Evolutionary conservation across 2,329 filamentous ascomycete genomes (phyloP).

Genomic region (Phoma sp.): DNA sequence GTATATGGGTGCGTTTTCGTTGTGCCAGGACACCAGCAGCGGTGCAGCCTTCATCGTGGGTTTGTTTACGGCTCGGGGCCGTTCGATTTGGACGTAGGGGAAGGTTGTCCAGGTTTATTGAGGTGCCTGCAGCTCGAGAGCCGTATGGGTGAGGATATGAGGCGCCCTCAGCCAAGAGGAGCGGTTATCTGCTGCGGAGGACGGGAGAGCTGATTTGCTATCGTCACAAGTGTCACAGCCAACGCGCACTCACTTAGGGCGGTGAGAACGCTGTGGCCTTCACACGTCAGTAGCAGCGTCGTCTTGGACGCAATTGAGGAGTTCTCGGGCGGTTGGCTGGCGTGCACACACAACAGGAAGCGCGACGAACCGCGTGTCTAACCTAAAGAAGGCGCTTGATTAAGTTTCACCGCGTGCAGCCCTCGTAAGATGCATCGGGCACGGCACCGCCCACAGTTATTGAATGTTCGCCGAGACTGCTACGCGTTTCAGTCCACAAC

Average conservation of each 20-base stretch:
- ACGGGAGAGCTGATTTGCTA: slow-evolving; percentile 19
- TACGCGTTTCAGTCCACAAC: slow-evolving; percentile 18
- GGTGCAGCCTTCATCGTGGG: slow-evolving; percentile 88
- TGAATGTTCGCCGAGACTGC: slow-evolving; percentile 14
- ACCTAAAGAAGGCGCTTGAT: slow-evolving; percentile 20
- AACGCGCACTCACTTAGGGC: not conserved
- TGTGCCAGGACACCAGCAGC: slow-evolving; percentile 98
- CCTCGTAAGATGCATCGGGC: slow-evolving; percentile 16
- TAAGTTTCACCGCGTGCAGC: slow-evolving; percentile 22
- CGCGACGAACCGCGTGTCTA: slow-evolving; percentile 29
- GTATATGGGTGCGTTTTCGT: slow-evolving; percentile 95
- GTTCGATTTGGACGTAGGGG: slow-evolving; percentile 6
- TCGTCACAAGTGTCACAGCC: slow-evolving; percentile 11
- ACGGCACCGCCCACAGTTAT: slow-evolving; percentile 14
- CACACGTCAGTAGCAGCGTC: not conserved
- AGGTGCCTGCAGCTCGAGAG: slow-evolving; percentile 6
- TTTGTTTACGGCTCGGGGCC: slow-evolving; percentile 30
- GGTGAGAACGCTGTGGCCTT: not conserved
- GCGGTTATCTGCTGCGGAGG: slow-evolving; percentile 14
- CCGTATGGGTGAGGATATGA: slow-evolving; percentile 7
- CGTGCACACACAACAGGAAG: slow-evolving; percentile 26
- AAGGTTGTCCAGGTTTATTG: not conserved
- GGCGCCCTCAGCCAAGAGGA: slow-evolving; percentile 19
- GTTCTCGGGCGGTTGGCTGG: slow-evolving; percentile 16
- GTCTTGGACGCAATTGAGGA: slow-evolving; percentile 29